phyloP scores from a whole-genome alignment of 169 alveolate genomes.

The Perkinsus chesapeaki region DNA sequence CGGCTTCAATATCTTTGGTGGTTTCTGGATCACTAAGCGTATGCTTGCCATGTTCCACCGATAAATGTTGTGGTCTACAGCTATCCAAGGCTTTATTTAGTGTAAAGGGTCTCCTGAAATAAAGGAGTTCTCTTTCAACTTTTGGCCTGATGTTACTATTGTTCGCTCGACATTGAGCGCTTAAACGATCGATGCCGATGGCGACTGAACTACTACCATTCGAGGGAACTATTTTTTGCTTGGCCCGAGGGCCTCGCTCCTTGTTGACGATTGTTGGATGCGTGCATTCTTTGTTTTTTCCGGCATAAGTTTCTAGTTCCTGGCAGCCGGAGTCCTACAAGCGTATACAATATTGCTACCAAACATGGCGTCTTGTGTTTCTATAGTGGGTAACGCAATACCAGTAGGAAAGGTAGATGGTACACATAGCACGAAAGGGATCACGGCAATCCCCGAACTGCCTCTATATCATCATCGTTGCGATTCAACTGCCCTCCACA shows the following conservation, averaged over 20 bases:
- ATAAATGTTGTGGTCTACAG: neutral
- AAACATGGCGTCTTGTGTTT: neutral
- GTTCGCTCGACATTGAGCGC: neutral
- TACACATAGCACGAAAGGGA: too few species aligned
- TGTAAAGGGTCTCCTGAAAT: neutral
- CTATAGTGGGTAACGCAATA: neutral
- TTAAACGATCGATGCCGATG: neutral
- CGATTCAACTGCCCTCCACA: too few species aligned
- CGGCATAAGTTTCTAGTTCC: neutral
- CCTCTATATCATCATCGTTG: too few species aligned
- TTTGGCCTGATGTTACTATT: neutral
- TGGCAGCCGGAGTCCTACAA: neutral
- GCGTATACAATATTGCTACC: neutral
- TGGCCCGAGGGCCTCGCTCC: neutral
- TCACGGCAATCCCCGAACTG: too few species aligned
- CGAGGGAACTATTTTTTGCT: neutral
- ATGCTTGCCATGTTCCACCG: conserved; percentile 81
- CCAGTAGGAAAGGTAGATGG: too few species aligned
- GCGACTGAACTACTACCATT: neutral
- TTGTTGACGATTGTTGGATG: conserved; percentile 3
- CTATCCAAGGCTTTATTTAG: neutral
- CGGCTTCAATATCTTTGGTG: conserved; percentile 63
- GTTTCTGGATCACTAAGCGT: conserved; percentile 81
- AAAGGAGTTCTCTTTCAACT: neutral
- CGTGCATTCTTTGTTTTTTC: neutral